Conservation (phyloP, 441 rosid genomes). For the Erodium trifolium region DNA sequence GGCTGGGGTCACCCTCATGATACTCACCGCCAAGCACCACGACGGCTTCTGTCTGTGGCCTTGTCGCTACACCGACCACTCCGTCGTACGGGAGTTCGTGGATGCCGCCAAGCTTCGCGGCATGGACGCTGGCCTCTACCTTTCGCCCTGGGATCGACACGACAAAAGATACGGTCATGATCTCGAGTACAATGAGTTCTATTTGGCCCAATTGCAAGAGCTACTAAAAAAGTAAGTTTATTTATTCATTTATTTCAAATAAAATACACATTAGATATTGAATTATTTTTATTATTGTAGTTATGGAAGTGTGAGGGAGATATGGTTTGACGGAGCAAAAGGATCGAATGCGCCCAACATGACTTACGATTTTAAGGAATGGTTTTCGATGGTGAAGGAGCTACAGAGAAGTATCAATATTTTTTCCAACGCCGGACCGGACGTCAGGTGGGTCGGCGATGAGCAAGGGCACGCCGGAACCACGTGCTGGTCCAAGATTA, state of each 20-base stretch:
- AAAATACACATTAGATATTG: neutral
- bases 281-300: conserved; percentile 19
- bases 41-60: conserved; percentile 82
- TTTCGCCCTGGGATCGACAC: conserved; percentile 74
- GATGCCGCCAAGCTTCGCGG: conserved; percentile 33
- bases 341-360: conserved; percentile 52
- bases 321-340: conserved; percentile 78
- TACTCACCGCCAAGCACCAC: conserved; percentile 69
- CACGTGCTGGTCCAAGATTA: conserved; percentile 62
- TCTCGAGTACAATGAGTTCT: conserved; percentile 55
- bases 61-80: conserved; percentile 51
- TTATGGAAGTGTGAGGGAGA: conserved; percentile 48
- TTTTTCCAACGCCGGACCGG: conserved; percentile 69
- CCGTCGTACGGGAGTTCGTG: conserved; percentile 49
- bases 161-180: conserved; percentile 53
- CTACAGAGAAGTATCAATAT: conserved; percentile 60
- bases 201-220: conserved; percentile 62
- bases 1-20: conserved; percentile 48
- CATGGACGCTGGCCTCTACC: conserved; percentile 49
- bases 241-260: neutral
- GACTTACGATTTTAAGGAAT: conserved; percentile 50
- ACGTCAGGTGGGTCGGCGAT: conserved; percentile 61
- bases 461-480: conserved; percentile 52
- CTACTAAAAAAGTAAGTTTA: conserved; percentile 38
- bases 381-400: conserved; percentile 72